phyloP scores from a whole-genome alignment of 352 stramenopile species.

The Globisporangium okanoganense region DNA sequence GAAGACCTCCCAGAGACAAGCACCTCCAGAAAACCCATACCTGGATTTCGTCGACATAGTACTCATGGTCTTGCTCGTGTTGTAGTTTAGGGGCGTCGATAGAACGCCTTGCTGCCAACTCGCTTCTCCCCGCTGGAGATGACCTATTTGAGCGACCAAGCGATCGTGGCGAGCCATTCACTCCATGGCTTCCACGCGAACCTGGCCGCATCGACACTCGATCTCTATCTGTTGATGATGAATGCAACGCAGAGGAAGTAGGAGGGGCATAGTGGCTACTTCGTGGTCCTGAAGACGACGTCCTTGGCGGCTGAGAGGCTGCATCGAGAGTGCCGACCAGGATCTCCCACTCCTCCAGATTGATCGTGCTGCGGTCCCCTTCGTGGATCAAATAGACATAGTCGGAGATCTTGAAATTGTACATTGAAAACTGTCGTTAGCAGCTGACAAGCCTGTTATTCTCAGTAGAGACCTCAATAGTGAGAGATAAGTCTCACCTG shows the following conservation, averaged over 20 bases:
- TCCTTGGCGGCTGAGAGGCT: constrained; percentile 32
- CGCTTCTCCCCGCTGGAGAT: neutral
- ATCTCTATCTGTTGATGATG: neutral
- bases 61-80: constrained; percentile 16
- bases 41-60: constrained; percentile 41
- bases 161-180: neutral
- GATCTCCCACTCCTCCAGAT: constrained; percentile 63
- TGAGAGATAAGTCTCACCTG: constrained; percentile 26
- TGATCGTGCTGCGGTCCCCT: constrained; percentile 45
- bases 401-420: constrained; percentile 45
- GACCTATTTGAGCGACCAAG: neutral
- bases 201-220: neutral
- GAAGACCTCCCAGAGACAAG: neutral
- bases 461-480: neutral
- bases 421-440: neutral
- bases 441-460: neutral
- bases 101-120: neutral
- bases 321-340: constrained; percentile 62
- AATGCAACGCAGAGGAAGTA: neutral
- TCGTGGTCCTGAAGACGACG: neutral
- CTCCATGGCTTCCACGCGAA: constrained; percentile 2
- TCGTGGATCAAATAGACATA: constrained; percentile 77
- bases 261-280: neutral
- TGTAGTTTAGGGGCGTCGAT: neutral
- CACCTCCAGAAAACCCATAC: constrained; percentile 10